Evolutionary conservation across 495 filamentous ascomycete genomes (phyloP), one percentile per base, ranked within the genome.

Genomic region (Friedmanniomyces endolithicus): DNA sequence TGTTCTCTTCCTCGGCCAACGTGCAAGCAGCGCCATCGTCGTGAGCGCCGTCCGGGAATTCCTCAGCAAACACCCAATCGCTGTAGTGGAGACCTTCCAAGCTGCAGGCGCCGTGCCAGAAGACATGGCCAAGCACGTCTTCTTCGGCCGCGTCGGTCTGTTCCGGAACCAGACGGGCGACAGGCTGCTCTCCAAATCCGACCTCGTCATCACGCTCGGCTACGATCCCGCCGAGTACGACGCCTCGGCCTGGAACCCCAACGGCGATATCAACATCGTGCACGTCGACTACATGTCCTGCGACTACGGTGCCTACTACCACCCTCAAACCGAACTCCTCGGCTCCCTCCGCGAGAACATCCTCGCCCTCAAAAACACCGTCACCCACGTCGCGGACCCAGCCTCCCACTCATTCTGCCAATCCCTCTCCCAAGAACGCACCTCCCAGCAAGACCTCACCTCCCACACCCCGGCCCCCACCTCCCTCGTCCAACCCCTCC

Each of bases 131-230:
- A 16, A 64, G 1, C 64, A 67, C 29, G 61, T 70, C 33, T 71
- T 69, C 64, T 69, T 59, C 50, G 69, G 69, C 20, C 59, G 69
- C 4, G 61, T 71, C n/a, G 69, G 69, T 0, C 61, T 71, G 16
- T 71, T 71, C 61, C 66, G 69, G 12, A 71, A 71, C 46, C 69
- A 71, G 41, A 60, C 67, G 9, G 69, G 69, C 44, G 69, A 71
- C 51, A 58, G 62, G 46, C 57, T 71, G 19, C 59, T 71, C 9
- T 49, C 57, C 1, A 62, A 62, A 14, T 64, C 69, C 6, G 69
- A 71, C 53, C 53, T 70, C 0, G 54, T 71, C 41, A 52, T 71
- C 44, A 64, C 67, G 6, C 56, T 71, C 20, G 69, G 69, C 22
- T 71, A 69, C 53, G 69, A 71, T 60, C 66, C 68, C 17, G 60